phyloP scores from a whole-genome alignment of 225 moss, liverwort and hornwort species.

The Pleurozium schreberi region DNA sequence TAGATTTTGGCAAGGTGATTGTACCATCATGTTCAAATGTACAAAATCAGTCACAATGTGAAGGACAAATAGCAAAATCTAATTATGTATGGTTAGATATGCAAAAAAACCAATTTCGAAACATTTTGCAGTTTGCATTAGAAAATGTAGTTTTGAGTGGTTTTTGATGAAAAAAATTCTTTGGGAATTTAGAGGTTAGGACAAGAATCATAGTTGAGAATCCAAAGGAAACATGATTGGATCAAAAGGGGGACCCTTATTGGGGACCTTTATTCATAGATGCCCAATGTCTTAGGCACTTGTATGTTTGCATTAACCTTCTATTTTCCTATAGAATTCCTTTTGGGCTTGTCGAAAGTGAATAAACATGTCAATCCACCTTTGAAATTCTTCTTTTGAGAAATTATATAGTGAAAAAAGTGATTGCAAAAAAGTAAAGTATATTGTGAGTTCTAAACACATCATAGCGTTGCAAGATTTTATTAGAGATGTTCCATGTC shows the following conservation, averaged over 20 bases:
- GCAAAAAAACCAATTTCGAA: too few relatives aligned
- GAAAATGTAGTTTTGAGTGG: too few relatives aligned
- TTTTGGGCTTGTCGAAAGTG: not conserved
- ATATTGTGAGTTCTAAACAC: not conserved
- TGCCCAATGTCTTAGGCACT: not conserved
- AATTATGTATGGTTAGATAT: too few relatives aligned
- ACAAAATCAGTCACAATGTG: too few relatives aligned
- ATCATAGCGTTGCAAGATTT: accelerated
- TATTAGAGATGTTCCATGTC: too few relatives aligned
- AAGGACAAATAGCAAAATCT: too few relatives aligned
- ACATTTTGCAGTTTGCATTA: too few relatives aligned
- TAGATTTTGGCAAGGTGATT: too few relatives aligned
- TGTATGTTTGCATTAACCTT: not conserved
- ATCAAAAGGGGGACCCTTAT: not conserved
- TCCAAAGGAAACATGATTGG: accelerated
- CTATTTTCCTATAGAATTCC: not conserved
- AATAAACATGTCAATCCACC: not conserved
- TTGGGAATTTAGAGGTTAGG: too few relatives aligned
- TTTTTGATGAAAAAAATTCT: too few relatives aligned
- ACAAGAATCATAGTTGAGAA: not conserved
- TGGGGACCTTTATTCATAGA: not conserved
- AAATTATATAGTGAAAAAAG: not conserved
- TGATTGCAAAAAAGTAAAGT: not conserved
- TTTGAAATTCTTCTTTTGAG: not conserved
- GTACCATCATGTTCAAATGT: too few relatives aligned